Percentiles rank a stretch among this genome's conserved stretches.
Conservation (phyloP, 176 grass and related monocot genomes). For the Aegilops sharonensis region DNA sequence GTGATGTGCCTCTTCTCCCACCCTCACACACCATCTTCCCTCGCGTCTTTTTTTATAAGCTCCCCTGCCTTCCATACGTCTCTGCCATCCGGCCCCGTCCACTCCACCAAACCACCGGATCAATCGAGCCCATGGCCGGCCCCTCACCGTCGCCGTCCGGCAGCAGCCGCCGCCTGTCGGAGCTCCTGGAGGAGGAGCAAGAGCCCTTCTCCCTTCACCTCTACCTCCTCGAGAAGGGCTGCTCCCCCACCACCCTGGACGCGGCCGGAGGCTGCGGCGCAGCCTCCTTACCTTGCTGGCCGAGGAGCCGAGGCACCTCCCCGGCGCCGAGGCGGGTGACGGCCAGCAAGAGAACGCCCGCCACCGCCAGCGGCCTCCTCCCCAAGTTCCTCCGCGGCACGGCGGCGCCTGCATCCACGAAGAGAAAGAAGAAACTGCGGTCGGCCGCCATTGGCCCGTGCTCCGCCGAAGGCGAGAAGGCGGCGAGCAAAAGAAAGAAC, state of each 20-base stretch:
- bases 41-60: not conserved
- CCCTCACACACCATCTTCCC: not conserved
- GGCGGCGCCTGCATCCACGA: not conserved
- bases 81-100: not conserved
- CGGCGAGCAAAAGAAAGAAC: not conserved
- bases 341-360: not conserved
- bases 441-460: not conserved
- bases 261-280: not conserved
- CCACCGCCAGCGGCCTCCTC: not conserved
- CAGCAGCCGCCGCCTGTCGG: constrained; percentile 25
- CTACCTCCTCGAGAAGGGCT: constrained; percentile 55
- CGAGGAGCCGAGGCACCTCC: not conserved
- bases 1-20: not conserved
- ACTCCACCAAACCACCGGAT: not conserved
- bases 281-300: constrained; percentile 31
- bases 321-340: not conserved
- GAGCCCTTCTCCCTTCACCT: constrained; percentile 52
- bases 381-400: constrained; percentile 15
- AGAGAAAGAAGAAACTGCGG: not conserved
- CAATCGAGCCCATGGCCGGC: not conserved
- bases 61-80: not conserved
- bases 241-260: constrained; percentile 11
- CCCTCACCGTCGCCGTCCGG: not conserved
- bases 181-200: constrained; percentile 45
- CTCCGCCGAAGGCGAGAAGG: not conserved